A percentile compares a stretch with the other conserved stretches of the same genome.
Conservation (phyloP, 208 protist species). For the Zelonia costaricensis region DNA sequence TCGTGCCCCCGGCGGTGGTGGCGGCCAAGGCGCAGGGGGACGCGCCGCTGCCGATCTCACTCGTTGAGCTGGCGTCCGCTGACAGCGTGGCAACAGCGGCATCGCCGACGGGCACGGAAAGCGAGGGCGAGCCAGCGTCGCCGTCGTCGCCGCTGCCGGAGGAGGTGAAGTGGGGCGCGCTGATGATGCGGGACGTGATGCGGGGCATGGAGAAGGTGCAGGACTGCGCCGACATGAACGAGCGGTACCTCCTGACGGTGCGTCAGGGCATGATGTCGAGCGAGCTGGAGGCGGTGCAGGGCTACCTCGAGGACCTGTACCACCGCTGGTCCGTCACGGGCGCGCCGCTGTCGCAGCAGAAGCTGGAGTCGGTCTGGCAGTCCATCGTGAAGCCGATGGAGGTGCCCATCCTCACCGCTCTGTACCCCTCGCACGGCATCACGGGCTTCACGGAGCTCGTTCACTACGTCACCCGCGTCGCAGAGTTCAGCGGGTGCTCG, state of each 20-base stretch:
- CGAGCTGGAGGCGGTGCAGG: slow-evolving; percentile 66
- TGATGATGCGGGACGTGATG: slow-evolving; percentile 77
- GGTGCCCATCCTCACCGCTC: slow-evolving; percentile 57
- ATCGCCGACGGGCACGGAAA: background rate
- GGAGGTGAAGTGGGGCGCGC: slow-evolving; percentile 44
- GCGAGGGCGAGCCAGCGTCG: background rate
- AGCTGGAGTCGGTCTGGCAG: slow-evolving; percentile 61
- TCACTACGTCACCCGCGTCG: slow-evolving; percentile 76
- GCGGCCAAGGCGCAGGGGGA: background rate
- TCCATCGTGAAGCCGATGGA: slow-evolving; percentile 54
- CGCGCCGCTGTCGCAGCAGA: slow-evolving; percentile 57
- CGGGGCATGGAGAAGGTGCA: slow-evolving; percentile 64
- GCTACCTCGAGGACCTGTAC: slow-evolving; percentile 71
- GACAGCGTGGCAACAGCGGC: background rate
- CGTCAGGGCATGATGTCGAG: slow-evolving; percentile 57
- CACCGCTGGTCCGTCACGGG: slow-evolving; percentile 37
- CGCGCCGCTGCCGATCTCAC: background rate
- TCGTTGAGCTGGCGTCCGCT: background rate
- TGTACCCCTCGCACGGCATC: slow-evolving; percentile 79
- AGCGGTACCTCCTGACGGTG: slow-evolving; percentile 63
- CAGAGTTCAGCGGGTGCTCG: slow-evolving; percentile 65
- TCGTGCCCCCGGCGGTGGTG: slow-evolving; percentile 16
- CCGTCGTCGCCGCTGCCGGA: background rate
- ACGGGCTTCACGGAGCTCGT: slow-evolving; percentile 58
- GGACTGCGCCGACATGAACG: slow-evolving; percentile 57